Evolutionary conservation across 495 filamentous ascomycete genomes (phyloP).

Genomic region (Penicilliopsis zonata): DNA sequence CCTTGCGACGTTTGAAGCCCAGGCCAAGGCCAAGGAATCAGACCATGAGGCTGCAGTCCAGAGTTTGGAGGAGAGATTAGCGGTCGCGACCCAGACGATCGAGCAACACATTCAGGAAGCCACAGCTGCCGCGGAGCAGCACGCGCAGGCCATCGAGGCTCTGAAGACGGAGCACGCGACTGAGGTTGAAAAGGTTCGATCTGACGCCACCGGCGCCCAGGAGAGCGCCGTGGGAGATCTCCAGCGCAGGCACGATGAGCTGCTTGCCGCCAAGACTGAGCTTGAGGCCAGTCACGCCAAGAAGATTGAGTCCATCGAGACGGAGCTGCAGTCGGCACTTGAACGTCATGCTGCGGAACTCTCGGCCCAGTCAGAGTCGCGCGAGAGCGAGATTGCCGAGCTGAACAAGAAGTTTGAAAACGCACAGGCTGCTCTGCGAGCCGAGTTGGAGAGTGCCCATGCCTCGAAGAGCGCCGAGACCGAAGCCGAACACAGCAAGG

Average conservation of each 20-base stretch:
- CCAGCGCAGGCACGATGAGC: conserved; percentile 28
- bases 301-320: conserved; percentile 21
- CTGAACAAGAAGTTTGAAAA: conserved; percentile 25
- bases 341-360: conserved; percentile 22
- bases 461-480: conserved; percentile 21
- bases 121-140: conserved; percentile 13
- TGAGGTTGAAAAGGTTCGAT: conserved; percentile 9
- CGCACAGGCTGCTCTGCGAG: conserved; percentile 18
- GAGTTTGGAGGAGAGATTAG: conserved; percentile 22
- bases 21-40: conserved; percentile 24
- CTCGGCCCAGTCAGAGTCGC: conserved; percentile 18
- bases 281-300: conserved; percentile 22
- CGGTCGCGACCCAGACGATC: conserved; percentile 19
- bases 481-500: conserved; percentile 31
- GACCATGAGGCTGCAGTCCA: conserved; percentile 21
- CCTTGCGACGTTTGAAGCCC: conserved; percentile 19
- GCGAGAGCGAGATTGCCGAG: conserved; percentile 20
- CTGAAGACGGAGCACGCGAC: conserved; percentile 3
- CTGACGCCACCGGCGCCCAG: conserved; percentile 19
- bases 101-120: conserved; percentile 20
- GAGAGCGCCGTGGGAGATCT: conserved; percentile 21
- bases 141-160: conserved; percentile 3
- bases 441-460: conserved; percentile 20
- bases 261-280: conserved; percentile 19
- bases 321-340: conserved; percentile 20